Conservation (phyloP, 164 flowering plant species). For the Macadamia tetraphylla region DNA sequence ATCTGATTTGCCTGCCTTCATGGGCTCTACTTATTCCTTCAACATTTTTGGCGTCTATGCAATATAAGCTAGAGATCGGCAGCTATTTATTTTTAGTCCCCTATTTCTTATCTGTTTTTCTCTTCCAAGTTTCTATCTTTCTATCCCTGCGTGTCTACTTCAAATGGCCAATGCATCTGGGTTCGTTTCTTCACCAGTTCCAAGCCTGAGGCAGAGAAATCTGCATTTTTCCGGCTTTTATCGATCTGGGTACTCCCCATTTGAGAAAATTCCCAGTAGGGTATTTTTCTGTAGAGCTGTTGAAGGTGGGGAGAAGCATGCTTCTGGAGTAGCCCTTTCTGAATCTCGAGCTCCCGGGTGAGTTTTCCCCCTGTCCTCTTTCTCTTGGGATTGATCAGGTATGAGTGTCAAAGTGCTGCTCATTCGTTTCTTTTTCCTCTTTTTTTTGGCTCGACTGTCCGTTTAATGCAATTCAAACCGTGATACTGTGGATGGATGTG, state of each 20-base stretch:
- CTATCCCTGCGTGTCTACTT: neutral
- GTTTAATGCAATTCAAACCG: no score
- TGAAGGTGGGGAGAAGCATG: conserved; percentile 19
- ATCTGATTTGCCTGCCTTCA: no score
- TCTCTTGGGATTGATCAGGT: no score
- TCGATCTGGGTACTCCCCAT: conserved; percentile 39
- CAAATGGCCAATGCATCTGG: conserved; percentile 58
- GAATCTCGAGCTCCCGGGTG: conserved; percentile 44
- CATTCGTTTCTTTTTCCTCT: no score
- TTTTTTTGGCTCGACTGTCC: no score
- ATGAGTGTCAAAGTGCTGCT: no score
- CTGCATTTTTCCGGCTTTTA: conserved; percentile 22
- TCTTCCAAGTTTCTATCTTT: neutral
- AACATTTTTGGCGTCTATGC: conserved; percentile 3
- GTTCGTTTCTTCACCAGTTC: conserved; percentile 33
- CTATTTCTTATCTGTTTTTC: neutral
- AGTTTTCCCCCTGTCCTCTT: conserved; percentile 3
- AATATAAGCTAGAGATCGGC: conserved; percentile 5
- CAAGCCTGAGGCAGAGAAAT: conserved; percentile 29
- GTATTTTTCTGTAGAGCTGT: conserved; percentile 30
- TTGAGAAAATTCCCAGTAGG: conserved; percentile 20
- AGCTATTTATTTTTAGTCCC: neutral
- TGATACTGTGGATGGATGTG: neutral
- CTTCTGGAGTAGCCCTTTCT: conserved; percentile 28
- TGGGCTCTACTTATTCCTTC: neutral